A percentile compares a stretch with the other conserved stretches of the same genome.
phyloP scores from a whole-genome alignment of 140 eudicot species.

The Cichorium intybus region DNA sequence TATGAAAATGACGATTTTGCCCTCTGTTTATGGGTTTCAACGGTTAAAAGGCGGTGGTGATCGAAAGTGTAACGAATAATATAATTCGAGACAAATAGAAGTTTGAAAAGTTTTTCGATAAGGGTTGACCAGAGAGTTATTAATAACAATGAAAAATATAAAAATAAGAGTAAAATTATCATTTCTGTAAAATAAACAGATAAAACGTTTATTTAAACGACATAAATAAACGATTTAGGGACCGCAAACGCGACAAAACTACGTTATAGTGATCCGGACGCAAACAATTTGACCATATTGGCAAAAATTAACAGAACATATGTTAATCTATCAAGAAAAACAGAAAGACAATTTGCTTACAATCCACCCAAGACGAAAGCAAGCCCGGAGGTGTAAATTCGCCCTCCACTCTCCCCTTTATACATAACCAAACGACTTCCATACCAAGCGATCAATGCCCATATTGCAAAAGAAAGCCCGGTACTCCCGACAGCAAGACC shows the following conservation, averaged over 20 bases:
- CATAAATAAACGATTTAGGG: neutral
- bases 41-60: too few species aligned
- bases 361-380: constrained; percentile 83
- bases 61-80: too few species aligned
- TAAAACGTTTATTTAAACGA: neutral
- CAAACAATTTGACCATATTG: neutral
- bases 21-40: too few species aligned
- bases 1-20: neutral
- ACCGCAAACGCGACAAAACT: neutral
- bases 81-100: too few species aligned
- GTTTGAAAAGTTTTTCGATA: too few species aligned
- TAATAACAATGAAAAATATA: neutral
- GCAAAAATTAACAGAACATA: too few species aligned
- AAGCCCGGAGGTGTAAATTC: constrained; percentile 67
- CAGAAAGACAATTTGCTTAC: constrained; percentile 40
- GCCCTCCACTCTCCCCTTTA: constrained; percentile 88
- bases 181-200: neutral
- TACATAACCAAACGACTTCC: constrained; percentile 83
- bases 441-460: constrained; percentile 95
- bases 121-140: too few species aligned
- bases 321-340: neutral
- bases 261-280: too few species aligned
- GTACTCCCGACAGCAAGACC: constrained; percentile 93
- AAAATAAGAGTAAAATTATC: neutral
- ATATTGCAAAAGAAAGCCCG: constrained; percentile 81